A percentile compares a stretch with the other conserved stretches of the same genome.
Evolutionary conservation across 495 filamentous ascomycete genomes (phyloP).

Genomic region (Daldinia grandis): DNA sequence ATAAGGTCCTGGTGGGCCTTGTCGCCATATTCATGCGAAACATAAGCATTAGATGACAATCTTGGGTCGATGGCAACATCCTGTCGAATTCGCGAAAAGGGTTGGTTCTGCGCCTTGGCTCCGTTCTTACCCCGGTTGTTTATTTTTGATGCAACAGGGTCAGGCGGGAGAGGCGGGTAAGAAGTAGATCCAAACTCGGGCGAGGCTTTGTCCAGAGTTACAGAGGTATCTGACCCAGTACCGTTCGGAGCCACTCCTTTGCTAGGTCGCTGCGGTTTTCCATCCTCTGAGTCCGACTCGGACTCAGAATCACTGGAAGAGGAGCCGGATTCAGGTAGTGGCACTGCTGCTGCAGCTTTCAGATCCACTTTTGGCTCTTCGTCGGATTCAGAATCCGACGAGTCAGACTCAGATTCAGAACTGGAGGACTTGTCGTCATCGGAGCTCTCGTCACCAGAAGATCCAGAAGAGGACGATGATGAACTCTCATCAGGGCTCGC

Average conservation of each 20-base stretch:
- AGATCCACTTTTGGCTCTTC: slow-evolving; percentile 48
- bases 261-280: slow-evolving; percentile 42
- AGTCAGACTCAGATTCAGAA: slow-evolving; percentile 57
- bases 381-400: slow-evolving; percentile 52
- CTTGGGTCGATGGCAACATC: slow-evolving; percentile 67
- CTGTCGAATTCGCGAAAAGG: slow-evolving; percentile 70
- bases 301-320: slow-evolving; percentile 48
- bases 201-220: slow-evolving; percentile 53
- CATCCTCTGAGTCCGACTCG: slow-evolving; percentile 50
- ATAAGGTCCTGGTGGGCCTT: slow-evolving; percentile 86
- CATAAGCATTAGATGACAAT: slow-evolving; percentile 75
- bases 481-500: slow-evolving; percentile 42
- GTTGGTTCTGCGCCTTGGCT: slow-evolving; percentile 56
- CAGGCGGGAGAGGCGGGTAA: slow-evolving; percentile 59
- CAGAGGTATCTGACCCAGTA: slow-evolving; percentile 49
- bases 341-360: slow-evolving; percentile 63
- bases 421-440: slow-evolving; percentile 49
- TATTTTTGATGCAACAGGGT: slow-evolving; percentile 50
- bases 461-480: slow-evolving; percentile 42
- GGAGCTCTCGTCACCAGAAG: slow-evolving; percentile 52
- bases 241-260: slow-evolving; percentile 34
- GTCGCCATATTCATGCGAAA: slow-evolving; percentile 86
- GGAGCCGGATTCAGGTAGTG: slow-evolving; percentile 49
- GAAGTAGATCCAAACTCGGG: slow-evolving; percentile 49
- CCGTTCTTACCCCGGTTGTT: slow-evolving; percentile 57